Percentiles rank a stretch among this genome's conserved stretches.
These are phyloP conservation scores for Lasiosphaeria hispida DNA, from an alignment of 495 filamentous ascomycete species.

Conservation along the genomic window DNA sequence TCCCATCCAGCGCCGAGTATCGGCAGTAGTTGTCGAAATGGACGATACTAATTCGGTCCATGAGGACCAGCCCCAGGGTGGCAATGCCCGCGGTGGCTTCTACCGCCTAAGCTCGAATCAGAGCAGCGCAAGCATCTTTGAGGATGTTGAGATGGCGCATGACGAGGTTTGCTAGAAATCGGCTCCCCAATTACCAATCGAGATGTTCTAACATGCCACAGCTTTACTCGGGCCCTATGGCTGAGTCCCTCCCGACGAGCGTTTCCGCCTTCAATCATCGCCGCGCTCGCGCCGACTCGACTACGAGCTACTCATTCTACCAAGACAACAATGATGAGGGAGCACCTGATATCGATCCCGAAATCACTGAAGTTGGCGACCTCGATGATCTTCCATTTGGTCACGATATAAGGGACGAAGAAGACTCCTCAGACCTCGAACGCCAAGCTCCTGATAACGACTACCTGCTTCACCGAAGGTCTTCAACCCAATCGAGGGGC, in stretches of 20 bases:
- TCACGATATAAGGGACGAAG: constrained; percentile 35
- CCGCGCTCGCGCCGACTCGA: constrained; percentile 73
- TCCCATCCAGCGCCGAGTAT: constrained; percentile 5
- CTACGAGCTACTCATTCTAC: constrained; percentile 87
- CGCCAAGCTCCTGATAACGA: constrained; percentile 35
- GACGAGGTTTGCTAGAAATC: constrained; percentile 62
- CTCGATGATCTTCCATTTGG: constrained; percentile 45
- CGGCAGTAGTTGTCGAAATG: constrained; percentile 26
- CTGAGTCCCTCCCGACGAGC: constrained; percentile 91
- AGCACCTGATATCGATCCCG: constrained; percentile 2
- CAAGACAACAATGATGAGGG: constrained; percentile 59
- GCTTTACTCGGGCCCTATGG: constrained; percentile 91
- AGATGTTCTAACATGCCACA: constrained; percentile 38
- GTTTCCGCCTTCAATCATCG: constrained; percentile 84
- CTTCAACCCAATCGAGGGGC: constrained; percentile 47
- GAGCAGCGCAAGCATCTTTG: constrained; percentile 81
- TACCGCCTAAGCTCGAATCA: constrained; percentile 68
- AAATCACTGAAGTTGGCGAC: constrained; percentile 20
- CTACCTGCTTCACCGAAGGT: constrained; percentile 39
- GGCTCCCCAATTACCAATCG: neutral
- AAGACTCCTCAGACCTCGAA: constrained; percentile 44
- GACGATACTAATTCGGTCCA: constrained; percentile 25
- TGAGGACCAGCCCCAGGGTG: constrained; percentile 22
- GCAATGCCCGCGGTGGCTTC: constrained; percentile 38
- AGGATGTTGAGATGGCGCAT: constrained; percentile 98